phyloP scores from a whole-genome alignment of 2,329 filamentous ascomycete species.

The Aspergillus japonicus region DNA sequence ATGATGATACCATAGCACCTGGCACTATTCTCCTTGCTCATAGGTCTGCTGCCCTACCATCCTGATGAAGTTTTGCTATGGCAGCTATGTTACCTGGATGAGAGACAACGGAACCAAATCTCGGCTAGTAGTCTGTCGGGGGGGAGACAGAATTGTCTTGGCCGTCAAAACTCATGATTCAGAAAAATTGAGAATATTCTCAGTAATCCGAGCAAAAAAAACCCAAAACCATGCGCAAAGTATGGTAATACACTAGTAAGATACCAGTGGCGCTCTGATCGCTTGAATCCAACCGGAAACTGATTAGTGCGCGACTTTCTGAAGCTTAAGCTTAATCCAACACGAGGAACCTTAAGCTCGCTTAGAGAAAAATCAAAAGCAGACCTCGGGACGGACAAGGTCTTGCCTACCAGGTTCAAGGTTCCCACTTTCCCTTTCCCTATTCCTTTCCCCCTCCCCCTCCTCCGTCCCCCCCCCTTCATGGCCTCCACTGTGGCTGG shows the following conservation, averaged over 20 bases:
- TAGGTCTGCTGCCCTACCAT: background rate
- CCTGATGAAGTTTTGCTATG: background rate
- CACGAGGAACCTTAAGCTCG: conserved; percentile 43
- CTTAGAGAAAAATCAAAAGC: conserved; percentile 25
- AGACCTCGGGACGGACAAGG: background rate
- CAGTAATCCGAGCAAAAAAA: conserved; percentile 3
- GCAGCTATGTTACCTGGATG: background rate
- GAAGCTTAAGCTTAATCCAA: conserved; percentile 48
- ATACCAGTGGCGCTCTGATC: conserved; percentile 36
- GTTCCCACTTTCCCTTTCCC: background rate
- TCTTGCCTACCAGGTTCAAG: background rate
- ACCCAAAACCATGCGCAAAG: background rate
- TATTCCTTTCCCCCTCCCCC: background rate
- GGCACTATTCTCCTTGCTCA: background rate
- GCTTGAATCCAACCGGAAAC: conserved; percentile 26
- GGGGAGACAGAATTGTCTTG: background rate
- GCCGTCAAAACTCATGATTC: conserved; percentile 1
- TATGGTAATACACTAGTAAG: conserved; percentile 18
- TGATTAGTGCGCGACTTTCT: conserved; percentile 36
- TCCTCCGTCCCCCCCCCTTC: background rate
- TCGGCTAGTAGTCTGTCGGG: background rate
- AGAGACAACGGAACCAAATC: conserved; percentile 2
- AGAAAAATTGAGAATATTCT: conserved; percentile 4
- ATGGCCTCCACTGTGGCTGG: conserved; percentile 6
- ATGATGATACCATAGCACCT: conserved; percentile 1